phyloP scores from a whole-genome alignment of 257 asterid species.

The Gardenia jasminoides region DNA sequence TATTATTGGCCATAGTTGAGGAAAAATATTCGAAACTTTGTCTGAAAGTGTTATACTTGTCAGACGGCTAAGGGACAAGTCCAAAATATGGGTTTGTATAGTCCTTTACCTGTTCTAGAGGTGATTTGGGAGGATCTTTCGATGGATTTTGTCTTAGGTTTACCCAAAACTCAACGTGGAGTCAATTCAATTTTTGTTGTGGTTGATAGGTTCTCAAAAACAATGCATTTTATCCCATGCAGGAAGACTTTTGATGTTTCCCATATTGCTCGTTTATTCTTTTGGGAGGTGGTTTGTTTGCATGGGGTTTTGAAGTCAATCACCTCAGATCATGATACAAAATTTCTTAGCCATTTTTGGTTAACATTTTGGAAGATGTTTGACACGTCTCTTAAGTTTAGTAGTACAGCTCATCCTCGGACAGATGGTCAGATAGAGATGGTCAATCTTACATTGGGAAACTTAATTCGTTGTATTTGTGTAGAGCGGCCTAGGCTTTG shows the following conservation, averaged over 20 bases:
- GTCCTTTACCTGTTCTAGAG: background rate
- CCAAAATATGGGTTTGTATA: background rate
- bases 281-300: background rate
- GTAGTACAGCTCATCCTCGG: background rate
- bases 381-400: background rate
- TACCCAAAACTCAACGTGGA: background rate
- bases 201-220: slow-evolving; percentile 15
- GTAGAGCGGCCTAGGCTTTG: background rate
- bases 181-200: background rate
- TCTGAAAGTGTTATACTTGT: background rate
- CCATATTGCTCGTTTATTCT: background rate
- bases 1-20: background rate
- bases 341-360: background rate
- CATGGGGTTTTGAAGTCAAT: slow-evolving; percentile 10
- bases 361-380: background rate
- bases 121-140: background rate
- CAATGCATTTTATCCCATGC: background rate
- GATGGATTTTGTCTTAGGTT: background rate
- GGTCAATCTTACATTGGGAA: background rate
- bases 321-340: background rate
- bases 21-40: background rate
- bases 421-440: background rate
- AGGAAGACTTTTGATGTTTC: background rate
- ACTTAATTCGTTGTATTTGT: background rate
- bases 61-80: background rate